Evolutionary conservation across 768 basidiomycete genomes (phyloP).

Genomic region (Boletus rex-veris): DNA sequence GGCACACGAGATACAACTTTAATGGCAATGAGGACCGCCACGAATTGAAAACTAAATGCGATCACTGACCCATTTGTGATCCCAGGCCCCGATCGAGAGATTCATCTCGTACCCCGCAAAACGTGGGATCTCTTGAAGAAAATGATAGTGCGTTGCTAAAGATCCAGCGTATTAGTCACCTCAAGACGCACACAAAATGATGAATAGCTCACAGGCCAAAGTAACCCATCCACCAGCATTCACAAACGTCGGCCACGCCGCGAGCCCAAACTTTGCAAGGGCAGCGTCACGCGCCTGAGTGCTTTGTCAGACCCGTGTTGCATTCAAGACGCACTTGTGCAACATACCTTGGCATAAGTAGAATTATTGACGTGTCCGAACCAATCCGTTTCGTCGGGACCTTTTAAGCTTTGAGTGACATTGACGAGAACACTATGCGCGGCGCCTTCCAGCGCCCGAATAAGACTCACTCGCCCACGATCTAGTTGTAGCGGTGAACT

Average conservation of each 20-base stretch:
- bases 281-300: constrained; percentile 14
- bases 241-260: constrained; percentile 13
- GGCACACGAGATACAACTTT: constrained; percentile 16
- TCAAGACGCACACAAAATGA: not conserved
- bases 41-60: not conserved
- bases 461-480: constrained; percentile 17
- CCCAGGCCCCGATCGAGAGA: constrained; percentile 17
- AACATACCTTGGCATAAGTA: constrained; percentile 12
- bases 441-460: not conserved
- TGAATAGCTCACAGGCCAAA: constrained; percentile 1
- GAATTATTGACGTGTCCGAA: constrained; percentile 16
- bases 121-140: constrained; percentile 16
- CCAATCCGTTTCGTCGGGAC: constrained; percentile 19
- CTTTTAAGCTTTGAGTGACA: constrained; percentile 4
- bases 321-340: not conserved
- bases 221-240: constrained; percentile 6
- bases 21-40: not conserved
- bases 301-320: not conserved
- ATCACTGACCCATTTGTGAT: constrained; percentile 16
- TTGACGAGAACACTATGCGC: not conserved
- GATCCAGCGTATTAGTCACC: not conserved
- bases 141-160: constrained; percentile 14
- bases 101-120: constrained; percentile 13
- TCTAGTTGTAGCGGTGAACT: constrained; percentile 1
- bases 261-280: constrained; percentile 5